phyloP scores from a whole-genome alignment of 257 asterid species.

The Fraxinus americana region DNA sequence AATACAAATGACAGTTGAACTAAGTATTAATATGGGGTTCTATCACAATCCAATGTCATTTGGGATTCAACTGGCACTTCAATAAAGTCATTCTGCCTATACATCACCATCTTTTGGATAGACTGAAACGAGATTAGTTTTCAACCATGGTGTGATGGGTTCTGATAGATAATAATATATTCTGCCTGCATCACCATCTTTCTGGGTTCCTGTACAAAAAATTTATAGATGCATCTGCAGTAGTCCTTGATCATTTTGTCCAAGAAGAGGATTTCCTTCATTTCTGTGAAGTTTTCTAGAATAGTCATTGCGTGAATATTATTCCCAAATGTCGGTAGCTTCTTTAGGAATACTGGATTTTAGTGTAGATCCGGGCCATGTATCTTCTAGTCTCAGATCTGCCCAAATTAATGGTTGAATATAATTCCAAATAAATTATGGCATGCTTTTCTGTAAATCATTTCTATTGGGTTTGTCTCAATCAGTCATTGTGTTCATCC shows the following conservation, averaged over 20 bases:
- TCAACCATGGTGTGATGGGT: background rate
- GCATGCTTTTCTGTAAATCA: background rate
- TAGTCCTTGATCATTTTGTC: background rate
- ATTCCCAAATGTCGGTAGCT: background rate
- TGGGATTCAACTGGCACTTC: background rate
- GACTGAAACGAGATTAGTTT: background rate
- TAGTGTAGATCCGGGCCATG: conserved; percentile 8
- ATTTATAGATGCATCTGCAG: background rate
- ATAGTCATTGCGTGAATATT: background rate
- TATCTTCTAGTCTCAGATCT: background rate
- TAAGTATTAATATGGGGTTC: too few species aligned
- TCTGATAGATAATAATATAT: background rate
- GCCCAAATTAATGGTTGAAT: background rate
- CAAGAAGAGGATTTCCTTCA: background rate
- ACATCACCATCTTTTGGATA: background rate
- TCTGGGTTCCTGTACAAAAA: background rate
- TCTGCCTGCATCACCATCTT: background rate
- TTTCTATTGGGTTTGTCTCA: background rate
- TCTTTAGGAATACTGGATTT: conserved; percentile 9
- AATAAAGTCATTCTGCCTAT: too few species aligned
- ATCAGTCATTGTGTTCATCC: too few species aligned
- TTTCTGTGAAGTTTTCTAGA: background rate
- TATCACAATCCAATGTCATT: background rate
- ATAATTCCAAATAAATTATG: background rate
- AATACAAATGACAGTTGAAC: too few species aligned